Evolutionary conservation across 768 basidiomycete genomes (phyloP).

Genomic region (Calocera cornea): DNA sequence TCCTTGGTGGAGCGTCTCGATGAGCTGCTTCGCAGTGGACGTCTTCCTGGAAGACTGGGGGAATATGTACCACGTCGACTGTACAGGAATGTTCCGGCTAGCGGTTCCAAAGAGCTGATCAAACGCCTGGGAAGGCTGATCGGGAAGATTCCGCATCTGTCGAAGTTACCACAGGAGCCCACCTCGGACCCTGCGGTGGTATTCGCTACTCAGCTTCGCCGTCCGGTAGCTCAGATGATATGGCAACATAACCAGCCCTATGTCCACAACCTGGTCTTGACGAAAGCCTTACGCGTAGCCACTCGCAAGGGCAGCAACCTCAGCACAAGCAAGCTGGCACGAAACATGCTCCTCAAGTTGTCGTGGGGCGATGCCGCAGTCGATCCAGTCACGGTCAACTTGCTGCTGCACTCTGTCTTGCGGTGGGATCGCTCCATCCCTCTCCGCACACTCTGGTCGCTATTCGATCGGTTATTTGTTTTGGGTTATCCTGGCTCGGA

Average conservation of each 20-base stretch:
- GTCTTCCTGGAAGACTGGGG: background rate
- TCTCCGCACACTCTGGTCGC: conserved; percentile 30
- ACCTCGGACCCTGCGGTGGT: conserved; percentile 3
- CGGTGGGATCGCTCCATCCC: conserved; percentile 37
- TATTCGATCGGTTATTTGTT: conserved; percentile 54
- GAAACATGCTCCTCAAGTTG: conserved; percentile 31
- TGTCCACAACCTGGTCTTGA: conserved; percentile 30
- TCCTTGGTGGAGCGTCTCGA: background rate
- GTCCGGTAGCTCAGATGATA: conserved; percentile 40
- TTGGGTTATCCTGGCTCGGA: conserved; percentile 41
- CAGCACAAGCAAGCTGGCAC: conserved; percentile 11
- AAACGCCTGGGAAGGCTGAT: background rate
- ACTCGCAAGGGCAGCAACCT: background rate
- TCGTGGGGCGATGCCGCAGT: conserved; percentile 29
- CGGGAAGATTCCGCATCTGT: background rate
- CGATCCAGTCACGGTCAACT: conserved; percentile 58
- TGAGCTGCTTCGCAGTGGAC: background rate
- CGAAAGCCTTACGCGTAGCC: conserved; percentile 2
- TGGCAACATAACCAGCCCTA: conserved; percentile 31
- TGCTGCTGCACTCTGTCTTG: conserved; percentile 48
- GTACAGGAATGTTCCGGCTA: background rate
- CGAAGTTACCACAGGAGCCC: background rate
- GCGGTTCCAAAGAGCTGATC: background rate
- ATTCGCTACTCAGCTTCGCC: conserved; percentile 36
- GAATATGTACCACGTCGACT: background rate